A percentile compares a stretch with the other conserved stretches of the same genome.
Evolutionary conservation across 2,329 filamentous ascomycete species (phyloP).

Genomic region (Colletotrichum cordylinicola): DNA sequence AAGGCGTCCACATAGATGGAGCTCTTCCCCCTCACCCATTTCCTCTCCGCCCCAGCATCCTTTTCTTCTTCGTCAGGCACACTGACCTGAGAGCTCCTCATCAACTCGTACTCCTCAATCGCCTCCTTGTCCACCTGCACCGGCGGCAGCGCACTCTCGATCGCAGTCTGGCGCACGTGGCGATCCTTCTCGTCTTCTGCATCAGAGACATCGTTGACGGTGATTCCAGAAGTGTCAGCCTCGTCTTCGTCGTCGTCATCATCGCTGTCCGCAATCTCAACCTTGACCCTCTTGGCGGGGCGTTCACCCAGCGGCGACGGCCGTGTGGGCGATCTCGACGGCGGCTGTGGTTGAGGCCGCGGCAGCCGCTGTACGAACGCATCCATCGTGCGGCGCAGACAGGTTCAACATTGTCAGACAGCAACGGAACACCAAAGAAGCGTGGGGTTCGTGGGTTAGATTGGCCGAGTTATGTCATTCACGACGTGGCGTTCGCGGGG

Average conservation of each 20-base stretch:
- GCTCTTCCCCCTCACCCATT: conserved; percentile 77
- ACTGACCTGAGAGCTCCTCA: conserved; percentile 59
- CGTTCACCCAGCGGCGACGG: conserved; percentile 27
- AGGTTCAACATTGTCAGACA: background rate
- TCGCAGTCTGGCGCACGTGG: conserved; percentile 58
- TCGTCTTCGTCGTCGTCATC: conserved; percentile 24
- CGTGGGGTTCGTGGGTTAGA: background rate
- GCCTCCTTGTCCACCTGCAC: conserved; percentile 73
- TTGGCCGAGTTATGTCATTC: background rate
- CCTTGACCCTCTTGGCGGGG: conserved; percentile 40
- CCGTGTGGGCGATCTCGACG: conserved; percentile 6
- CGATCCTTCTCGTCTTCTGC: conserved; percentile 29
- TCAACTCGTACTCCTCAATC: conserved; percentile 80
- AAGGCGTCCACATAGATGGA: conserved; percentile 98
- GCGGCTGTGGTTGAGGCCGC: background rate
- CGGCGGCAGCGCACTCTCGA: conserved; percentile 74
- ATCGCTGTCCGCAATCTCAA: conserved; percentile 25
- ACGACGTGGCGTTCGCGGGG: conserved; percentile 8
- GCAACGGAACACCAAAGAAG: background rate
- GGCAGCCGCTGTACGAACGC: conserved; percentile 39
- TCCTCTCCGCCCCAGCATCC: conserved; percentile 13
- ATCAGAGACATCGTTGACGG: conserved; percentile 24
- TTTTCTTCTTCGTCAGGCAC: conserved; percentile 39
- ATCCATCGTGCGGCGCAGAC: conserved; percentile 36
- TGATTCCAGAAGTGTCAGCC: conserved; percentile 34